Conservation (phyloP, 169 alveolate species). For the Plasmodium inui region DNA sequence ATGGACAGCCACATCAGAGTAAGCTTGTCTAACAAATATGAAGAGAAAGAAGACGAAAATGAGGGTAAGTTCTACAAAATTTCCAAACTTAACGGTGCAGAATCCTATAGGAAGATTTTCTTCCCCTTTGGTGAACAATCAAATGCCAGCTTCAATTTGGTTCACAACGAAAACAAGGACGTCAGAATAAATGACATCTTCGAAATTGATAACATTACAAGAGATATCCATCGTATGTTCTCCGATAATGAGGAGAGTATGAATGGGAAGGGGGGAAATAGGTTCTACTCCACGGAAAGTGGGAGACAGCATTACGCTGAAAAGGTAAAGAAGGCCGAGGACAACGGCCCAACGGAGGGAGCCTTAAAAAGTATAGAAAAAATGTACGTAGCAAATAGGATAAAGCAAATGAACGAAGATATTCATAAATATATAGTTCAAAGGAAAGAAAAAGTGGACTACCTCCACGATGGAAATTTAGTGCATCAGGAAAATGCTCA, state of each 20-base stretch:
- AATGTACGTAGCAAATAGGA: constrained; percentile 17
- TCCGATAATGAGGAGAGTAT: neutral
- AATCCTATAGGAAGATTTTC: neutral
- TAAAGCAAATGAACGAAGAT: constrained; percentile 11
- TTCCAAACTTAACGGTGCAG: neutral
- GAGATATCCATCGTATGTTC: constrained; percentile 36
- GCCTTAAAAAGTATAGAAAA: constrained; percentile 20
- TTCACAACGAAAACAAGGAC: constrained; percentile 32
- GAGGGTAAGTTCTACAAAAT: neutral
- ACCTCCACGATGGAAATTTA: neutral
- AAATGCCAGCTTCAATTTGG: neutral
- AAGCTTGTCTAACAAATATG: neutral
- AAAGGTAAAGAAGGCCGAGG: neutral
- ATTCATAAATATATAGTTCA: constrained; percentile 19
- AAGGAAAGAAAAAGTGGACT: constrained; percentile 11
- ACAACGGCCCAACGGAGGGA: neutral
- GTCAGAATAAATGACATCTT: constrained; percentile 56
- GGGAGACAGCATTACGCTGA: neutral
- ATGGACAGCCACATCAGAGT: neutral
- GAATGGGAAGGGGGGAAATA: neutral
- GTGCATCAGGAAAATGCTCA: neutral
- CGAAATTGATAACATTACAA: constrained; percentile 58
- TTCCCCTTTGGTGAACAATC: neutral
- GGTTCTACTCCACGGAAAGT: neutral
- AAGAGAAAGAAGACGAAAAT: neutral